Evolutionary conservation across 805 yeast genomes (phyloP), one percentile per base, ranked within the genome.

Genomic region (Candida chauliodis): DNA sequence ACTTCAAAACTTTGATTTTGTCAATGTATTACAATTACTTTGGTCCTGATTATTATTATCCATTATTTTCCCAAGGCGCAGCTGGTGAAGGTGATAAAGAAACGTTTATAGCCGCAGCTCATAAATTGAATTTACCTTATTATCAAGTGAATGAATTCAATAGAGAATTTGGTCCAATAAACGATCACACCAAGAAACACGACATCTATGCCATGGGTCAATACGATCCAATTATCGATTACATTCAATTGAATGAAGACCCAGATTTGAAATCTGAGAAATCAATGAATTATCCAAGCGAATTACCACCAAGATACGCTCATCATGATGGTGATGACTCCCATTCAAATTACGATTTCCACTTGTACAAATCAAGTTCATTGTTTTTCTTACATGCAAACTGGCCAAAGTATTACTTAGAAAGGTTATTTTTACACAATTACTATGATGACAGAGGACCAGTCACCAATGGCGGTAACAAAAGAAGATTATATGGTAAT

Each of bases 41-140:
- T 36, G 71, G 72, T 0, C 65, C 65, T 13, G 53, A 55, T 27
- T 60, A 52, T 43, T 66, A 51, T 49, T 66, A 66, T 43, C 61
- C 70, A 8, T 52, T 66, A 37, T 49, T 65, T 18, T 56, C 56
- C 42, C 72, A 66, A 46, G 72, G 72, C 5, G 66, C 67, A 0
- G 69, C 67, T 2, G 72, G 71, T 3, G 66, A 61, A 47, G 72
- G 72, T 18, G 72, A 66, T 41, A 64, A 64, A 42, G 72, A 66
- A 40, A 66, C 71, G 9, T 64, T 66, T 38, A 51, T 65, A 11
- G 67, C 72, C 1, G 70, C 71, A 1, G 68, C 69, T 11, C 70
- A 64, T 42, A 59, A 57, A 44, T 48, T 66, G 24, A 48, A 47
- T 5, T 51, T 59, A 21, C 66, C 69, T 1, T 66, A 60, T 45